Evolutionary conservation across 306 rosid genomes (phyloP), one percentile per base, ranked within the genome.

Genomic region (Vigna radiata): DNA sequence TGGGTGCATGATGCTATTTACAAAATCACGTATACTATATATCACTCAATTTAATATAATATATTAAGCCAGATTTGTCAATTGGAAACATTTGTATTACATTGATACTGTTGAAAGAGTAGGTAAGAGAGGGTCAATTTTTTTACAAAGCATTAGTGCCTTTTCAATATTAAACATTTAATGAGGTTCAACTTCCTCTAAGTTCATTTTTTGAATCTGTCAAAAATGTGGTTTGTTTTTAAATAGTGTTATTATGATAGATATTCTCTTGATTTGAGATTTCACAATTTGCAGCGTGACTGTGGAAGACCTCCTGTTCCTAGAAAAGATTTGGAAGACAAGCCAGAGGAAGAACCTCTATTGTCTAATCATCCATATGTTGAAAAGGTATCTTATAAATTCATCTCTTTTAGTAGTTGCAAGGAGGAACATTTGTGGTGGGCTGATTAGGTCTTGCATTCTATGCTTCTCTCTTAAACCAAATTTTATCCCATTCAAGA

Each of bases 321-420:
- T 52, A 89, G 96, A 78, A 95, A 88, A 86, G 93, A 90, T 75
- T 97, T 96, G 33, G 89, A 83, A 79, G 93, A 88, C 86, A 95
- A 86, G 50, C 99, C 97, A 47, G 97, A 68, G 72, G 97, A 95
- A 80, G 99, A 89, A 81, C 82, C 90, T 79, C 72, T 95, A 60
- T 29, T 92, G 89, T 95, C 99, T 72, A 85, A 95, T 78, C 99
- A 95, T 83, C 97, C 97, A 67, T 95, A 88, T 9, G 99, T 92
- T 68, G 96, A 92, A 7, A 90, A 89, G 97, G 99, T 90, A 70
- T 76, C 37, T 64, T 48, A 48, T 36, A 43, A 46, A 77, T 53
- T 72, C n/a, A 76, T 54, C 58, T 62, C 67, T 72, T 69, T 39
- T 33, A 73, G 23, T 48, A 46, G 69, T 46, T 53, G 47, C 75